Percentiles rank a stretch among this genome's conserved stretches.
Conservation (phyloP, 176 grass and related monocot species). For the Olyra latifolia region DNA sequence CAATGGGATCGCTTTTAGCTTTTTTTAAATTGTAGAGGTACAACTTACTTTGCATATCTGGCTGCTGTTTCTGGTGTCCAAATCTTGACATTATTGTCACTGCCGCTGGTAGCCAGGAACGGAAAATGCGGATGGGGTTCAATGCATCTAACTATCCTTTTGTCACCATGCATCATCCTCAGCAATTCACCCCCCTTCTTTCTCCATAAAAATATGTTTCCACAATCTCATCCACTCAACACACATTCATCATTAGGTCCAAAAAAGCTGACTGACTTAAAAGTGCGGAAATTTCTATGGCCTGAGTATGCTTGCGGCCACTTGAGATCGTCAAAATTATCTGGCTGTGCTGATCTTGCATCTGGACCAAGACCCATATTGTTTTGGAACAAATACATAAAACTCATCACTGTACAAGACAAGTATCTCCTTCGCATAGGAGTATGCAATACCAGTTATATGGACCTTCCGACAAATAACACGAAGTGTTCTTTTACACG, state of each 20-base stretch:
- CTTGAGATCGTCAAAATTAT: conserved; percentile 33
- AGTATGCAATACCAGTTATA: no score
- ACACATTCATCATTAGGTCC: conserved; percentile 69
- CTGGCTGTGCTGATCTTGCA: conserved; percentile 30
- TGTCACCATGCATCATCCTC: conserved; percentile 72
- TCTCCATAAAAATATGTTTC: conserved; percentile 74
- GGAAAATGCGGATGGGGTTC: conserved; percentile 71
- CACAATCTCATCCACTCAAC: no score
- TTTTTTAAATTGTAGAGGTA: neutral
- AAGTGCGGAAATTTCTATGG: conserved; percentile 72
- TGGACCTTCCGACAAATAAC: no score
- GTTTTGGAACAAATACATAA: no score
- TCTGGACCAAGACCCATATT: conserved; percentile 60
- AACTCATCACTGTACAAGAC: no score
- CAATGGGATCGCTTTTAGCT: no score
- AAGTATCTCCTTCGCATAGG: no score
- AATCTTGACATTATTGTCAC: conserved; percentile 68
- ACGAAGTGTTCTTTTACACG: no score
- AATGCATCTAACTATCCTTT: conserved; percentile 62
- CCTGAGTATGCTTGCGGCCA: conserved; percentile 59
- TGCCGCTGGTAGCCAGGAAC: no score
- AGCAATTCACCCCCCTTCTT: conserved; percentile 69
- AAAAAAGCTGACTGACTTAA: conserved; percentile 85
- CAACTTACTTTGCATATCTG: conserved; percentile 57
- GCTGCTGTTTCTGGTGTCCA: conserved; percentile 64